Base-by-base conservation (phyloP, 1,284 basidiomycete species). In the Ganoderma resinaceum region DNA sequence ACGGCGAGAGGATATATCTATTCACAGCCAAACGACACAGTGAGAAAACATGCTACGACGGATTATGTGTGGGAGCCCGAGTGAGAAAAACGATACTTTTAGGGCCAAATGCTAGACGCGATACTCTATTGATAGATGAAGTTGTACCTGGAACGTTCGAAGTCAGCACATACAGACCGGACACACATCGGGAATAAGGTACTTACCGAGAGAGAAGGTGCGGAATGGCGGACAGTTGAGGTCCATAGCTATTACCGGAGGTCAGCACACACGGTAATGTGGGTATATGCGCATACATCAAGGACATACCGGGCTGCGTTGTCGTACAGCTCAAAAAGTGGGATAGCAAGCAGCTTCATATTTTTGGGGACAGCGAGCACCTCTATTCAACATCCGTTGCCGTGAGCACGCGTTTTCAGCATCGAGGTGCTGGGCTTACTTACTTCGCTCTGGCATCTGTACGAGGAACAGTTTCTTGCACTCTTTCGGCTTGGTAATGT, bases 401-500 rank as follows among this genome's bases (percentile, higher is more conserved):
- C 14, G n/a, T 59, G 35, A 37, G 57, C 23, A 52, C 23, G 11
- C 23, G 2, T 12, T 26, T 26, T 26, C 38, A 26, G 14, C 35
- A 16, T 37, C 20, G 6, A 26, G 0, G 20, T 23, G 23, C 23
- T 60, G 4, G n/a, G 3, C 16, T 5, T 23, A 87, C 94, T 75
- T 72, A 98, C 97, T 97, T 72, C 91, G 88, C 77, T 96, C 93
- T 1, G 97, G 96, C 89, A 99, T 94, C 76, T 97, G 94, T 7
- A 99, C 95, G 57, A 99, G 85, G 83, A 95, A 99, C 60, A 98
- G 86, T 79, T 97, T 98, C 83, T 98, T 99, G 85, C 95, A 95
- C 80, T 99, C 97, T 82, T 99, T 99, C 11, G 97, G 97, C 78
- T 97, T 95, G 55, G 95, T 96, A 69, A 98, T 94, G 81, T 99